These are phyloP conservation scores for Ammopiptanthus mongolicus DNA, from an alignment of 306 rosid species.

Conservation along the genomic window DNA sequence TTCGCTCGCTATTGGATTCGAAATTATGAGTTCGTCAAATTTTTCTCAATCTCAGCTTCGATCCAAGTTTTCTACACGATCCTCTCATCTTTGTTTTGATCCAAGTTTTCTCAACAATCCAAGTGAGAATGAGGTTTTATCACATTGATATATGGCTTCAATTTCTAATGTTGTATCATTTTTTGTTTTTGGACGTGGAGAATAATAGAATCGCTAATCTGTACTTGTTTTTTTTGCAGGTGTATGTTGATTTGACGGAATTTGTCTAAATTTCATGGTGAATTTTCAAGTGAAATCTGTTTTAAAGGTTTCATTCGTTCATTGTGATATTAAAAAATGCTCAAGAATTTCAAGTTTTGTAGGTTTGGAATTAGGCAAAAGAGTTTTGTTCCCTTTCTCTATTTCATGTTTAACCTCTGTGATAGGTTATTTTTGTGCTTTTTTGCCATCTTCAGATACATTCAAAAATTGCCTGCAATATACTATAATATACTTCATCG, in stretches of 20 bases:
- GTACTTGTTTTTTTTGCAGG: slow-evolving; percentile 24
- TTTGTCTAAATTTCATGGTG: neutral
- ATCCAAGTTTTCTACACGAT: no score
- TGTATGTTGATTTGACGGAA: slow-evolving; percentile 14
- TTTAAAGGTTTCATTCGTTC: slow-evolving; percentile 27
- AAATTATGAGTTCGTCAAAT: no score
- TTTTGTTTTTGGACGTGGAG: neutral
- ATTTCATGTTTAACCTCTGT: slow-evolving; percentile 12
- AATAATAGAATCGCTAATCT: slow-evolving; percentile 15
- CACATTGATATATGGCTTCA: slow-evolving; percentile 12
- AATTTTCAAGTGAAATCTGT: slow-evolving; percentile 5
- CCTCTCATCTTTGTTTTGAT: no score
- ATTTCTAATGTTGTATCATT: neutral
- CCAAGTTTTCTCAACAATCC: no score
- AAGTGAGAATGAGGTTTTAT: slow-evolving; percentile 42
- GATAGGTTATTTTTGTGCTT: neutral
- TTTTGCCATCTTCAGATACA: slow-evolving; percentile 34
- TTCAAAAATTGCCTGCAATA: slow-evolving; percentile 25
- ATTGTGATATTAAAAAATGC: slow-evolving; percentile 10
- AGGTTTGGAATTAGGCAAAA: slow-evolving; percentile 18
- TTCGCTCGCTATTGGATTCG: no score
- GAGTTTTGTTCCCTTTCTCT: slow-evolving; percentile 12
- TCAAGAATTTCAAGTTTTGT: neutral
- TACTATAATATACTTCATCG: neutral
- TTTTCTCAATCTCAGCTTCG: no score